Evolutionary conservation across 2,329 filamentous ascomycete genomes (phyloP).

Genomic region (Apiospora malaysiana): DNA sequence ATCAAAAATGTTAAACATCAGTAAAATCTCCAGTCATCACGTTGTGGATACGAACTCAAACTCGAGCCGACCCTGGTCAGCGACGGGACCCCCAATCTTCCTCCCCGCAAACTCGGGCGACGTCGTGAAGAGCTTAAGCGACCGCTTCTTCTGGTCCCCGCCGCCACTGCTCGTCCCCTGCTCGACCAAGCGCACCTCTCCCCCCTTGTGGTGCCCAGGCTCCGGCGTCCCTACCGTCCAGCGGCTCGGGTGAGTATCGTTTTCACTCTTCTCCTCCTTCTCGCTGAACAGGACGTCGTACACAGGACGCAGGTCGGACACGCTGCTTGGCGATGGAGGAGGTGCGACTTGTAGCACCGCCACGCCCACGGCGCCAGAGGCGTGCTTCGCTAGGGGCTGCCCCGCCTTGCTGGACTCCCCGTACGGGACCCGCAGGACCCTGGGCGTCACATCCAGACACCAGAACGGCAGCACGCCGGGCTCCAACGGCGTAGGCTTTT

Average conservation of each 20-base stretch:
- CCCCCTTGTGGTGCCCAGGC: not conserved
- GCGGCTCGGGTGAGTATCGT: not conserved
- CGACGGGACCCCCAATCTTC: slow-evolving; percentile 12
- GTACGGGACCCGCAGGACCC: slow-evolving; percentile 61
- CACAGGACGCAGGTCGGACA: slow-evolving; percentile 31
- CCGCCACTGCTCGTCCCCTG: not conserved
- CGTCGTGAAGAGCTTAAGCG: slow-evolving; percentile 21
- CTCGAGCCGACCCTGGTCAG: slow-evolving; percentile 10
- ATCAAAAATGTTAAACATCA: not conserved
- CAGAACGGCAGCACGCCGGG: slow-evolving; percentile 67
- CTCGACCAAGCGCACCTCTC: slow-evolving; percentile 21
- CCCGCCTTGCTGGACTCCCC: slow-evolving; percentile 38
- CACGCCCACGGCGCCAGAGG: slow-evolving; percentile 55
- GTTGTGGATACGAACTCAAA: slow-evolving; percentile 21
- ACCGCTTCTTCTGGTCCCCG: not conserved
- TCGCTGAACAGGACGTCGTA: slow-evolving; percentile 36
- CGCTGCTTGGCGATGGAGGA: slow-evolving; percentile 30
- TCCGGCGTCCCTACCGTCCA: not conserved
- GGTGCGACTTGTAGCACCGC: slow-evolving; percentile 36
- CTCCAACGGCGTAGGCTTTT: too few species aligned
- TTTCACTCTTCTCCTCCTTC: not conserved
- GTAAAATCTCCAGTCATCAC: not conserved
- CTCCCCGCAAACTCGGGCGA: slow-evolving; percentile 10
- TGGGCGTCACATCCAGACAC: slow-evolving; percentile 66
- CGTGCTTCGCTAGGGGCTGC: slow-evolving; percentile 46